phyloP scores from a whole-genome alignment of 192 early-diverging fungal species.

The Linnemannia zychae region DNA sequence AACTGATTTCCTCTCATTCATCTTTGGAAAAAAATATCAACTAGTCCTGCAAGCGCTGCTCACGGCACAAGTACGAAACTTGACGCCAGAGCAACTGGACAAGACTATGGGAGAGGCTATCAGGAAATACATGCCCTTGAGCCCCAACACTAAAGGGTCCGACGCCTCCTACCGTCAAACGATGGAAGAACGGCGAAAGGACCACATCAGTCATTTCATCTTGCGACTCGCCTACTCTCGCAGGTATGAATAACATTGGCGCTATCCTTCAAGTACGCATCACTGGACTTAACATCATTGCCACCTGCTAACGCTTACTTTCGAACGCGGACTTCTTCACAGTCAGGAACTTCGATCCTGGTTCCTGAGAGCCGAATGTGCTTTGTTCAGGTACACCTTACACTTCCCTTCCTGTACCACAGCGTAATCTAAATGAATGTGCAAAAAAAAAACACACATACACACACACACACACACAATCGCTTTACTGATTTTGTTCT shows the following conservation, averaged over 20 bases:
- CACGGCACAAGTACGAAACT: constrained; percentile 81
- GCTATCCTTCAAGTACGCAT: neutral
- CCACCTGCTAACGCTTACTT: neutral
- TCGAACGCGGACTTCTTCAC: neutral
- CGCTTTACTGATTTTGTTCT: neutral
- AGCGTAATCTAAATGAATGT: neutral
- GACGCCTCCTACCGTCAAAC: constrained; percentile 49
- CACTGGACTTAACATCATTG: neutral
- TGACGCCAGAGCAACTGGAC: constrained; percentile 69
- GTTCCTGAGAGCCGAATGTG: constrained; percentile 81
- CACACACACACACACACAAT: too few relatives aligned
- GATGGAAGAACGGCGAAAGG: constrained; percentile 78
- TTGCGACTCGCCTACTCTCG: constrained; percentile 80
- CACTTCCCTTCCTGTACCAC: neutral
- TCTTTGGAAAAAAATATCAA: neutral
- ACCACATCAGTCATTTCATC: constrained; percentile 88
- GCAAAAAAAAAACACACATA: too few relatives aligned
- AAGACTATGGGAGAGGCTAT: constrained; percentile 64
- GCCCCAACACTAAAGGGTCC: constrained; percentile 63
- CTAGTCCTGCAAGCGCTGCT: constrained; percentile 88
- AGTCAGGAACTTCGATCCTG: constrained; percentile 80
- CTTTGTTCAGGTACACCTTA: constrained; percentile 69
- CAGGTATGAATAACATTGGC: constrained; percentile 55
- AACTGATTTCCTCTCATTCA: neutral
- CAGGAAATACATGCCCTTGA: constrained; percentile 73